Percentiles rank a stretch among this genome's conserved stretches.
phyloP scores from a whole-genome alignment of 2,329 filamentous ascomycete species.

The Aspergillus amoenus region DNA sequence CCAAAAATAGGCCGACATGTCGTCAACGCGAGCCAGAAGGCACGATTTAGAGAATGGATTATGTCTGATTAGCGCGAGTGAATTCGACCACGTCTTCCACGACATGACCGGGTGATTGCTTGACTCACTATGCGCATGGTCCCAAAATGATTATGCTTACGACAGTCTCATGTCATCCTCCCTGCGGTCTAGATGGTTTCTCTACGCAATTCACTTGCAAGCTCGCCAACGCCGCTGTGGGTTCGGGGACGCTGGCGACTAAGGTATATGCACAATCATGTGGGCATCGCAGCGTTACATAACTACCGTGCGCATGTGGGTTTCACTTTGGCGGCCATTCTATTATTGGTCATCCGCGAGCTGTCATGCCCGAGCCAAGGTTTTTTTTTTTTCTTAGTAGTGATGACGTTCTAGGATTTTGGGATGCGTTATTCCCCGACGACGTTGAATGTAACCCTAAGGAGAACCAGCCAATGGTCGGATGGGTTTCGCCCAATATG shows the following conservation, averaged over 20 bases:
- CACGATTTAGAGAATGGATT: too few relatives aligned
- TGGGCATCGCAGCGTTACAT: neutral
- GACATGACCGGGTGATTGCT: too few relatives aligned
- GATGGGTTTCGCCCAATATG: neutral
- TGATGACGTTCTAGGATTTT: neutral
- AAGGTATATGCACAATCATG: neutral
- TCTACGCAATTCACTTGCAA: neutral
- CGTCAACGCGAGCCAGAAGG: too few relatives aligned
- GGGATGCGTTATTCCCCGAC: neutral
- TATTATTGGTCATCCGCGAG: neutral
- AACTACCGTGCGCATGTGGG: neutral
- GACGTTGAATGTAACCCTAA: conserved; percentile 3
- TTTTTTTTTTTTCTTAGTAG: neutral
- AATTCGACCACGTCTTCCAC: too few relatives aligned
- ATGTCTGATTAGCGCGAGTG: too few relatives aligned
- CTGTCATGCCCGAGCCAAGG: neutral
- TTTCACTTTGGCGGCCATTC: too few relatives aligned
- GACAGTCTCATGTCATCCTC: too few relatives aligned
- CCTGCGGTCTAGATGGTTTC: too few relatives aligned
- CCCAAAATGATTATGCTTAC: too few relatives aligned
- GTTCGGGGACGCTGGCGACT: neutral
- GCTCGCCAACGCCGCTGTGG: neutral
- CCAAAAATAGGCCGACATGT: too few relatives aligned
- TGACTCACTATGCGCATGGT: too few relatives aligned
- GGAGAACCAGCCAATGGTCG: neutral